Percentiles rank a stretch among this genome's conserved stretches.
phyloP scores from a whole-genome alignment of 139 green algal genomes.

The Mesostigma viride region DNA sequence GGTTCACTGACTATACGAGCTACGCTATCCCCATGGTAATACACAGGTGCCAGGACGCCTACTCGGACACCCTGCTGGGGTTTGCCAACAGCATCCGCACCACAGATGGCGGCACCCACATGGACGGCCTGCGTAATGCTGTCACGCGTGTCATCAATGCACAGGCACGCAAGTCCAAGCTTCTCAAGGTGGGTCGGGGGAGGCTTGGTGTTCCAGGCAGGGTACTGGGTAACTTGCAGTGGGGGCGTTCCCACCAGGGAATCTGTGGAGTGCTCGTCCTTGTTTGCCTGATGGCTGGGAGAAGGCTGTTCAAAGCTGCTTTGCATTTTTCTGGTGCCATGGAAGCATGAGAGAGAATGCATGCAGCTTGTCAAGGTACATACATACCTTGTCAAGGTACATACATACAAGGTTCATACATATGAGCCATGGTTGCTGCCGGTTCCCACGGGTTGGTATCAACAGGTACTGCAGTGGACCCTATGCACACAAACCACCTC shows the following conservation, averaged over 20 bases:
- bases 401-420: neutral
- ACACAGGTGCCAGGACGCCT: slow-evolving; percentile 14
- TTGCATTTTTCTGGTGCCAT: no score
- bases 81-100: slow-evolving; percentile 97
- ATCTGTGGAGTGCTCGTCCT: no score
- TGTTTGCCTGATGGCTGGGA: no score
- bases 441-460: no score
- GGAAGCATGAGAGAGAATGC: no score
- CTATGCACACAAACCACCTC: no score
- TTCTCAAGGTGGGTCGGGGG: slow-evolving; percentile 28
- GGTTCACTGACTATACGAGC: no score
- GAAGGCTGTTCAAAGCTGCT: no score
- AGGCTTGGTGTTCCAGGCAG: slow-evolving; percentile 41
- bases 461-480: no score
- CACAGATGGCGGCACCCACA: slow-evolving; percentile 85
- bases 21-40: neutral
- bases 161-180: slow-evolving; percentile 54
- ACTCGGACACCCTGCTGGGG: slow-evolving; percentile 69
- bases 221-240: no score
- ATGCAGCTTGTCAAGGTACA: neutral
- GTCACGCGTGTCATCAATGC: slow-evolving; percentile 72
- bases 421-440: no score
- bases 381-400: neutral
- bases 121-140: slow-evolving; percentile 76
- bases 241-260: no score